Evolutionary conservation across 2,329 filamentous ascomycete genomes (phyloP).

Genomic region (Phialemoniopsis sp.): DNA sequence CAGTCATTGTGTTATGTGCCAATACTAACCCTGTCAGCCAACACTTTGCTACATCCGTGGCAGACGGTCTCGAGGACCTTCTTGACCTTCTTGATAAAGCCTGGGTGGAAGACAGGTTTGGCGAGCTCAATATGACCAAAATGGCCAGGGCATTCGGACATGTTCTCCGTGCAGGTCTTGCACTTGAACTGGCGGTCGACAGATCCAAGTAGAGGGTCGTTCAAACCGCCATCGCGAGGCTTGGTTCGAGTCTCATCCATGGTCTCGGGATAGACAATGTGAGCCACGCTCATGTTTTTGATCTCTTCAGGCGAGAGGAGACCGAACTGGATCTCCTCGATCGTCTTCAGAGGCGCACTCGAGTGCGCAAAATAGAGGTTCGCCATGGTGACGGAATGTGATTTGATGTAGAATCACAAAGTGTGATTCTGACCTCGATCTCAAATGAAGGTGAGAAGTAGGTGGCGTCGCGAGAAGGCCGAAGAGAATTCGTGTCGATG

Average conservation of each 20-base stretch:
- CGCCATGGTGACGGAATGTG: constrained; percentile 64
- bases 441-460: background rate
- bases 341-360: constrained; percentile 92
- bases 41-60: constrained; percentile 97
- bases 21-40: constrained; percentile 96
- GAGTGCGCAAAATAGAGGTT: constrained; percentile 89
- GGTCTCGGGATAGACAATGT: constrained; percentile 97
- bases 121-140: constrained; percentile 99
- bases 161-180: constrained; percentile 92
- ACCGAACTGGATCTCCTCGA: constrained; percentile 99
- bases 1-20: constrained; percentile 49
- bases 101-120: constrained; percentile 89
- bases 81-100: constrained; percentile 98
- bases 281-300: constrained; percentile 95
- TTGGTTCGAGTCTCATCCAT: constrained; percentile 95
- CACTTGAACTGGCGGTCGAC: constrained; percentile 96
- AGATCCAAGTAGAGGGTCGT: constrained; percentile 92
- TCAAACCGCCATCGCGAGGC: constrained; percentile 86
- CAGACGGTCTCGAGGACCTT: constrained; percentile 98
- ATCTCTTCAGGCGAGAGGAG: constrained; percentile 97
- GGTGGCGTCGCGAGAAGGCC: background rate
- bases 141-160: constrained; percentile 94
- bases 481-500: constrained; percentile 1
- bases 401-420: constrained; percentile 6
- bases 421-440: constrained; percentile 4